phyloP scores from a whole-genome alignment of 2,329 filamentous ascomycete species.

The Colletotrichum noveboracense region DNA sequence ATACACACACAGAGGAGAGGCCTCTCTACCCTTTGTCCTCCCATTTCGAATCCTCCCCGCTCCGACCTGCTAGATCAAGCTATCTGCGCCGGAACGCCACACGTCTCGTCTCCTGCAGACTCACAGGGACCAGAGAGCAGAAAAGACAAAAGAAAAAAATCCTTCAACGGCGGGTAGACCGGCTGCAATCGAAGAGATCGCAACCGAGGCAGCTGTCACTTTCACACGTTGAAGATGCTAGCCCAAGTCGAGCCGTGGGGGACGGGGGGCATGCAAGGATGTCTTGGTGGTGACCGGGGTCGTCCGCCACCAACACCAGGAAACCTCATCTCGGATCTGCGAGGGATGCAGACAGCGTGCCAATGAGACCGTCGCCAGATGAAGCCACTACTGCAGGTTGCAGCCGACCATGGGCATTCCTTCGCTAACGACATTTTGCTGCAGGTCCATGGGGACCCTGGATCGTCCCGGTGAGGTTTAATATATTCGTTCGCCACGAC shows the following conservation, averaged over 20 bases:
- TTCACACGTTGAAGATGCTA: not conserved
- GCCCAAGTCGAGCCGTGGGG: not conserved
- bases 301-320: not conserved
- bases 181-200: not conserved
- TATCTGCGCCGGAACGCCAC: not conserved
- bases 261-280: not conserved
- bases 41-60: not conserved
- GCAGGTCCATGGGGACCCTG: not conserved
- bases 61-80: not conserved
- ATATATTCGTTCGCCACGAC: not conserved
- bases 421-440: not conserved
- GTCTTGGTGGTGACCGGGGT: not conserved
- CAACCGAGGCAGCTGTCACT: not conserved
- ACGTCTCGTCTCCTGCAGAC: not conserved
- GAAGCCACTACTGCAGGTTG: not conserved
- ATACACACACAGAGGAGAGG: not conserved
- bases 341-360: not conserved
- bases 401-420: not conserved
- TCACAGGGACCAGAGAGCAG: not conserved
- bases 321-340: constrained; percentile 3
- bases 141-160: not conserved
- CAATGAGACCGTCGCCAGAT: not conserved
- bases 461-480: not conserved
- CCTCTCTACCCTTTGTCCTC: not conserved
- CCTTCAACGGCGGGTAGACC: not conserved